Evolutionary conservation across 441 rosid species (phyloP).

Genomic region (Cnidoscolus chayamansa): DNA sequence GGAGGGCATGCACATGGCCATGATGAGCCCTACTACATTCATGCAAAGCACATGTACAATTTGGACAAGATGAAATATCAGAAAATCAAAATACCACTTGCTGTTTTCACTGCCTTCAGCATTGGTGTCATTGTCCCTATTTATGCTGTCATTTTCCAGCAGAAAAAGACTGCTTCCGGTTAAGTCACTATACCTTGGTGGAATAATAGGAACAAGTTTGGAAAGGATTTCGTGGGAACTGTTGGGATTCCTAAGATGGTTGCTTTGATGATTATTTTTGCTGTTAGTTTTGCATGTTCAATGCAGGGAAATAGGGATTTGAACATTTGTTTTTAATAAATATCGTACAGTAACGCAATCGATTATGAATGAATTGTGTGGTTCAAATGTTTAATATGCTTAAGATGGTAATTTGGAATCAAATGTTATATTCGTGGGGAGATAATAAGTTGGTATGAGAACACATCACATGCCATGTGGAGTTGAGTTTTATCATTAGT

Average conservation of each 20-base stretch:
- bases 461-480: neutral
- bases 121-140: conserved; percentile 73
- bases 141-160: conserved; percentile 90
- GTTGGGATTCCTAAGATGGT: conserved; percentile 6
- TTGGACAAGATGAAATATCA: conserved; percentile 87
- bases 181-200: conserved; percentile 27
- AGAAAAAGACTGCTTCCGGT: conserved; percentile 77
- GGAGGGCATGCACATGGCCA: conserved; percentile 61
- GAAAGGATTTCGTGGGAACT: conserved; percentile 18
- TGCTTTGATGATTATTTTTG: neutral
- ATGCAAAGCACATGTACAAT: conserved; percentile 97
- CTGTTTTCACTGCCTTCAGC: conserved; percentile 77
- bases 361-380: neutral
- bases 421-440: neutral
- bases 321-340: conserved; percentile 19
- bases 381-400: neutral
- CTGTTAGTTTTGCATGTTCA: conserved; percentile 13
- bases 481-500: neutral
- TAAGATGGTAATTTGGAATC: neutral
- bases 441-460: no score
- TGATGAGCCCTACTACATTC: conserved; percentile 68
- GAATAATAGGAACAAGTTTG: conserved; percentile 36
- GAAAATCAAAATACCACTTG: conserved; percentile 75
- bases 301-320: conserved; percentile 18
- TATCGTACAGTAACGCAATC: neutral